phyloP scores from a whole-genome alignment of 805 yeast genomes.

The Priceomyces carsonii region DNA sequence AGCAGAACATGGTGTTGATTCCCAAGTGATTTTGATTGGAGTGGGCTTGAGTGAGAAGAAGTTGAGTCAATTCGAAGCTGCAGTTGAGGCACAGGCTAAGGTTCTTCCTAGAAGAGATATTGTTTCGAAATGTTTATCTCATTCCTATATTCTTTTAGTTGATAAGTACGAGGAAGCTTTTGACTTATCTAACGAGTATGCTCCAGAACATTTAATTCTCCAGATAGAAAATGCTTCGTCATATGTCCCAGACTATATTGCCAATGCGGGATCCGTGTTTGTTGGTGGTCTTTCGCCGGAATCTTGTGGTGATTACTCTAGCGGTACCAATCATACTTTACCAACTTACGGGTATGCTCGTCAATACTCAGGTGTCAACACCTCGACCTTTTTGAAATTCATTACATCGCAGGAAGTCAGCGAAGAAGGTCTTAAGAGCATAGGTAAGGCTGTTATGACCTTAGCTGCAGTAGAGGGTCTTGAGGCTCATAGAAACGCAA shows the following conservation, averaged over 20 bases:
- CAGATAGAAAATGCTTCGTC: constrained; percentile 79
- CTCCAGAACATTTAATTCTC: constrained; percentile 96
- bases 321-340: constrained; percentile 97
- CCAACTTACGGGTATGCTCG: constrained; percentile 99
- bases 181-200: constrained; percentile 83
- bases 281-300: constrained; percentile 97
- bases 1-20: constrained; percentile 98
- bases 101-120: constrained; percentile 89
- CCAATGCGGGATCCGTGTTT: constrained; percentile 94
- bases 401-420: constrained; percentile 92
- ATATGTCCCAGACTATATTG: constrained; percentile 68
- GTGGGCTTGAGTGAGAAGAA: constrained; percentile 64
- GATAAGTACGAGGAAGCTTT: constrained; percentile 76
- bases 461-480: constrained; percentile 95
- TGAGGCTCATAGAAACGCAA: constrained; percentile 97
- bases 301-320: constrained; percentile 96
- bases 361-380: constrained; percentile 96
- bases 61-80: constrained; percentile 70
- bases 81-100: constrained; percentile 81
- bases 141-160: constrained; percentile 80
- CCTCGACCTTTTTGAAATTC: constrained; percentile 92
- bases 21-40: constrained; percentile 92
- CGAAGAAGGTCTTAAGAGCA: constrained; percentile 77
- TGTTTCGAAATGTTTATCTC: constrained; percentile 87
- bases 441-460: constrained; percentile 96